Base-by-base conservation (phyloP, 2,329 filamentous ascomycete species). In the Alternaria viburni region DNA sequence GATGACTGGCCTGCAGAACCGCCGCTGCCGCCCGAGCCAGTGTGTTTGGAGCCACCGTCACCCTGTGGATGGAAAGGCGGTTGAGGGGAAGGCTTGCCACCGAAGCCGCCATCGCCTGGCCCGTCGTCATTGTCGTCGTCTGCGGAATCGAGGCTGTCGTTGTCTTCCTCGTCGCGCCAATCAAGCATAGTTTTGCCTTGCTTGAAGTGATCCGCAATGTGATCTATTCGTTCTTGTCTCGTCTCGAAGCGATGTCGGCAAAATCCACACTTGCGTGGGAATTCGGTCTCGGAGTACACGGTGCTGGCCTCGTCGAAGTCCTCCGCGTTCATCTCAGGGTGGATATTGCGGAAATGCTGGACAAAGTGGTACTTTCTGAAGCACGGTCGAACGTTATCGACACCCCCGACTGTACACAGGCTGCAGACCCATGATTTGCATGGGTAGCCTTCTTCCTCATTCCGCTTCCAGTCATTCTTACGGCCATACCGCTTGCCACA, bases 391-490 rank as follows among this genome's bases (percentile, higher is more conserved):
- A 79, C 76, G 23, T 77, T 76, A 59, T 78, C 76, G 6, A 74
- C 73, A 5, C 74, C 75, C 26, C 72, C 69, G 45, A 63, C 71
- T 13, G 65, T 68, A 57, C 78, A 79, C 43, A 80, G 61, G 61
- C 69, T 77, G 57, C 77, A 79, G 3, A 75, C 67, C 76, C 76
- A 77, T 8, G 70, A 75, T 52, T 76, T 75, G 57, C 74, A 74
- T 46, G 78, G 78, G 55, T 80, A 80, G 9, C 74, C 74, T 55
- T 79, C 77, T 57, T 80, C 77, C 46, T 80, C 78, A 32, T 79
- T 79, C 52, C 78, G 69, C 66, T 79, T 80, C 78, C 77, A 79
- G 66, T 80, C 78, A 41, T 76, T 79, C 67, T 80, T 80, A 7
- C 77, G 74, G 7, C 75, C 76, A 63, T 79, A 80, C 9, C 77